Evolutionary conservation across 2,329 filamentous ascomycete species (phyloP).

Genomic region (Diaporthe ampelina): DNA sequence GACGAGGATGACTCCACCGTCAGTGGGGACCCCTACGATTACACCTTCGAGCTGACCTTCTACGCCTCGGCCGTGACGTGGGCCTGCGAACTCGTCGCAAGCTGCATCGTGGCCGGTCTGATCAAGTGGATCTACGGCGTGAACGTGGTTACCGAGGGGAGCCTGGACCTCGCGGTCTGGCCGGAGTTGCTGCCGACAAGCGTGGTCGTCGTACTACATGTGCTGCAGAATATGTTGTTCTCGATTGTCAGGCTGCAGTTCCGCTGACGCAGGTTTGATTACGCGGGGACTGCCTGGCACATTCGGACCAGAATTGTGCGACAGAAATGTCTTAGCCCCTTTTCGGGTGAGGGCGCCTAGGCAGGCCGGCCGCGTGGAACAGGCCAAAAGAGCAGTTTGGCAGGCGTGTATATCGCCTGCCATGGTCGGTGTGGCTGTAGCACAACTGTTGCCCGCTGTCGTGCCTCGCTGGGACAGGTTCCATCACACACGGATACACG

Average conservation of each 20-base stretch:
- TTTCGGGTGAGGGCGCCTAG: background rate
- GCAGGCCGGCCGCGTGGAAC: conserved; percentile 1
- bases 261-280: conserved; percentile 49
- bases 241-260: conserved; percentile 77
- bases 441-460: background rate
- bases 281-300: background rate
- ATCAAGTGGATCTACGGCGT: conserved; percentile 72
- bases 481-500: background rate
- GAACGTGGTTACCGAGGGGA: conserved; percentile 75
- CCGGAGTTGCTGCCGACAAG: conserved; percentile 77
- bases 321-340: background rate
- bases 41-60: conserved; percentile 75
- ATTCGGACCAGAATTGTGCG: background rate
- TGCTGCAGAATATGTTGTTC: conserved; percentile 80
- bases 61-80: conserved; percentile 75
- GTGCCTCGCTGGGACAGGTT: background rate
- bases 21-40: conserved; percentile 57
- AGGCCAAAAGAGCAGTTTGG: background rate
- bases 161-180: conserved; percentile 75
- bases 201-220: conserved; percentile 76
- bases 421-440: background rate
- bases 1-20: conserved; percentile 59
- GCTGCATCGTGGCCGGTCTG: conserved; percentile 70
- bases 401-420: conserved; percentile 15
- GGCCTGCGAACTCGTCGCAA: conserved; percentile 75